Percentiles rank a stretch among this genome's conserved stretches.
phyloP scores from a whole-genome alignment of 2,329 filamentous ascomycete genomes.

The Aspergillus sp. region DNA sequence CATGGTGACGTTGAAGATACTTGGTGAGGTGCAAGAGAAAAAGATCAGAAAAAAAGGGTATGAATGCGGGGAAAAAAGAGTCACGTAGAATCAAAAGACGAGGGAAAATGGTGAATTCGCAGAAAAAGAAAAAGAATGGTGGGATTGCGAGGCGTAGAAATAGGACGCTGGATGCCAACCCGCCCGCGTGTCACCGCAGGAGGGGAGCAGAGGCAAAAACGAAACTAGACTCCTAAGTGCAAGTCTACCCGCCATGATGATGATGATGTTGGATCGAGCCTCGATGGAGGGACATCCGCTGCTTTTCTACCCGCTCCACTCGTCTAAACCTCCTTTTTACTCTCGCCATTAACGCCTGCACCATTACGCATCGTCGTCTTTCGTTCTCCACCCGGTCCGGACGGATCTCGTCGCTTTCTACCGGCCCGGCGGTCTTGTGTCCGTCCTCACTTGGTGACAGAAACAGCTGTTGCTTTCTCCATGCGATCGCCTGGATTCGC shows the following conservation, averaged over 20 bases:
- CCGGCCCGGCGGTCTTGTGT: not conserved
- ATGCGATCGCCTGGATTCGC: too few relatives aligned
- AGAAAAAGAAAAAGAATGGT: slow-evolving; percentile 2
- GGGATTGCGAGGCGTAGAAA: not conserved
- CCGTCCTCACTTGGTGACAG: too few relatives aligned
- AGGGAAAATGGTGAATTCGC: not conserved
- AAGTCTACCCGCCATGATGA: slow-evolving; percentile 8
- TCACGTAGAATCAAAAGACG: slow-evolving; percentile 1
- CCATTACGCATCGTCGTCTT: not conserved
- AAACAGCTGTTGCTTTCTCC: too few relatives aligned
- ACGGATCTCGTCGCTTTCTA: not conserved
- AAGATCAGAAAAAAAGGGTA: too few relatives aligned
- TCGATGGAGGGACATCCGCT: too few relatives aligned
- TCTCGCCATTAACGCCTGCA: not conserved
- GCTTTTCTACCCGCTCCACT: too few relatives aligned
- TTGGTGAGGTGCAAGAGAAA: too few relatives aligned
- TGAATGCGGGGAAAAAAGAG: too few relatives aligned
- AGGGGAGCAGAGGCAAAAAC: not conserved
- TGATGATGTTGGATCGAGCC: too few relatives aligned
- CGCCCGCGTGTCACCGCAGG: too few relatives aligned
- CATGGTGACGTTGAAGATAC: slow-evolving; percentile 10
- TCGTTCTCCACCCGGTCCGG: not conserved
- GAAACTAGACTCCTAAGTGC: slow-evolving; percentile 17
- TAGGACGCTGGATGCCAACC: not conserved
- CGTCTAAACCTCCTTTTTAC: not conserved